Percentiles rank a stretch among this genome's conserved stretches.
Conservation (phyloP, 2,329 filamentous ascomycete species). For the Elsinoe necatrix region DNA sequence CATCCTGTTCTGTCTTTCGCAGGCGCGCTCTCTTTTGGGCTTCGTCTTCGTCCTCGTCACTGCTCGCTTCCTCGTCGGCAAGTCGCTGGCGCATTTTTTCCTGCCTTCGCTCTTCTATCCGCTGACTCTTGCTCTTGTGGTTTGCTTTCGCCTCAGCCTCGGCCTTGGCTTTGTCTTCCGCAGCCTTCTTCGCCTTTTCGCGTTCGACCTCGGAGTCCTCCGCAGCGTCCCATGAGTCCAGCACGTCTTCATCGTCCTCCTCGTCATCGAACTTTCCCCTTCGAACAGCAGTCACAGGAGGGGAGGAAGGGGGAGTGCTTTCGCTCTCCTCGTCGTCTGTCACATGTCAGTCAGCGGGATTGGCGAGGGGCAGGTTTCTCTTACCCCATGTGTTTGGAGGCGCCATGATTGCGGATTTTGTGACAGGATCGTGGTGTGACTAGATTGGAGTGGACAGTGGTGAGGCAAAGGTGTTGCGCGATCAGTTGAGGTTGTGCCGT, state of each 20-base stretch:
- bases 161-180: conserved; percentile 78
- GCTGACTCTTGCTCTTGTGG: conserved; percentile 82
- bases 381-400: conserved; percentile 18
- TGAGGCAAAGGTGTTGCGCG: not conserved
- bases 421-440: not conserved
- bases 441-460: not conserved
- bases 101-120: conserved; percentile 67
- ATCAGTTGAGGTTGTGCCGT: not conserved
- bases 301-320: conserved; percentile 42
- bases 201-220: conserved; percentile 96
- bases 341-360: conserved; percentile 6
- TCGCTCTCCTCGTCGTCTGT: conserved; percentile 47
- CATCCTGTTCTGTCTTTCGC: conserved; percentile 71
- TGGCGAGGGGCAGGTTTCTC: not conserved
- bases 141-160: conserved; percentile 79
- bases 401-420: conserved; percentile 17
- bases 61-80: conserved; percentile 49
- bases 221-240: conserved; percentile 94
- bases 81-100: conserved; percentile 50
- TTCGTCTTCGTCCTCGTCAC: conserved; percentile 65
- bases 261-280: conserved; percentile 84
- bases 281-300: conserved; percentile 36
- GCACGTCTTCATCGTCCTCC: conserved; percentile 79
- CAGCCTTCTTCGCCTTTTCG: conserved; percentile 84
- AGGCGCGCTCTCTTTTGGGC: conserved; percentile 65